A percentile compares a stretch with the other conserved stretches of the same genome.
These are phyloP conservation scores for Crithidia sp. DNA, from an alignment of 208 protist genomes.

Conservation along the genomic window DNA sequence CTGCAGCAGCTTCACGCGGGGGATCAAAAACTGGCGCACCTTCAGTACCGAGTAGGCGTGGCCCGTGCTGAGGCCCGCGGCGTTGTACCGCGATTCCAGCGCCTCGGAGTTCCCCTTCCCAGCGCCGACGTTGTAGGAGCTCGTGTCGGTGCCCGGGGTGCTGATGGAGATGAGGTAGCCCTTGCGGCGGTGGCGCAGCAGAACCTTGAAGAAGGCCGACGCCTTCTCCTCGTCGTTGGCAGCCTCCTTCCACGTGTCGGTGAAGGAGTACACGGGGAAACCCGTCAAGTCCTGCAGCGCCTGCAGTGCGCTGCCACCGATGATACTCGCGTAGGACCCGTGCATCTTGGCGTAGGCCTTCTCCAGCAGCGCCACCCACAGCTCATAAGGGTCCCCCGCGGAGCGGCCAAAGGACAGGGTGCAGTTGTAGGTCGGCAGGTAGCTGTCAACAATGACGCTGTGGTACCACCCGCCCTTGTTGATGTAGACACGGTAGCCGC, in stretches of 20 bases:
- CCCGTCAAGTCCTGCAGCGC: constrained; percentile 71
- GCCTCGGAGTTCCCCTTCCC: constrained; percentile 14
- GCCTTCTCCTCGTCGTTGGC: constrained; percentile 22
- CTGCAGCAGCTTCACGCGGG: constrained; percentile 45
- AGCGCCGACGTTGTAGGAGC: constrained; percentile 27
- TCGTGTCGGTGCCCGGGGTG: constrained; percentile 40
- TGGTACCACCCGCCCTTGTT: constrained; percentile 62
- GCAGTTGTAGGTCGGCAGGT: constrained; percentile 46
- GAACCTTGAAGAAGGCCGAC: constrained; percentile 34
- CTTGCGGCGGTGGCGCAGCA: constrained; percentile 26
- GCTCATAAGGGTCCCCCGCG: constrained; percentile 43
- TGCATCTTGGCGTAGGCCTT: constrained; percentile 90
- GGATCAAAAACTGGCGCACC: constrained; percentile 35
- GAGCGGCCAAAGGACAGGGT: constrained; percentile 42
- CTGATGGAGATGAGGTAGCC: constrained; percentile 45
- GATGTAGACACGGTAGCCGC: constrained; percentile 54
- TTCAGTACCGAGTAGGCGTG: constrained; percentile 49
- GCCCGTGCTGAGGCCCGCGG: constrained; percentile 38
- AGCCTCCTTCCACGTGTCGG: constrained; percentile 44
- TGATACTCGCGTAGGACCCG: constrained; percentile 70
- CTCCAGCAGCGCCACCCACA: constrained; percentile 80
- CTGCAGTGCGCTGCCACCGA: constrained; percentile 51
- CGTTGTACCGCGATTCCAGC: constrained; percentile 33
- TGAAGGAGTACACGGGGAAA: constrained; percentile 49
- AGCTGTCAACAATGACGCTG: constrained; percentile 63